Conservation (phyloP, 1,284 basidiomycete species). For the Psilocybe mexicana region DNA sequence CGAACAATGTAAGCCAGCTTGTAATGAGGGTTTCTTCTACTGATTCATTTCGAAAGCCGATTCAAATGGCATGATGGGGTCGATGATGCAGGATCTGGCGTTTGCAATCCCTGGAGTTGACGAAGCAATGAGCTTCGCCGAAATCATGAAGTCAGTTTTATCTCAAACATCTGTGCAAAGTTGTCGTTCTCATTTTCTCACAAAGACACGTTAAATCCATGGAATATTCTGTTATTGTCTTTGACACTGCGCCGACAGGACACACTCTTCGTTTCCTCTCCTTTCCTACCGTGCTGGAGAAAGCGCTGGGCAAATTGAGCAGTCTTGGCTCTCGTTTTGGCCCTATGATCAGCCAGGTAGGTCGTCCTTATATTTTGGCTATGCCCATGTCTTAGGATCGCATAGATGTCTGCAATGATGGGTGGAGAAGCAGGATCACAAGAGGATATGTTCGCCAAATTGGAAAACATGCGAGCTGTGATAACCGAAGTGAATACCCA, state of each 20-base stretch:
- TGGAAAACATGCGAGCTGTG: constrained; percentile 95
- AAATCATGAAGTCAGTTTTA: constrained; percentile 95
- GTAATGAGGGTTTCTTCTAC: not conserved
- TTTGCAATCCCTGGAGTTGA: constrained; percentile 99
- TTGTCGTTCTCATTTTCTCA: not conserved
- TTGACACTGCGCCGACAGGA: constrained; percentile 98
- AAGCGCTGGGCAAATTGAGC: constrained; percentile 94
- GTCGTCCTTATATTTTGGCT: constrained; percentile 9
- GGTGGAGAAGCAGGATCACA: constrained; percentile 84
- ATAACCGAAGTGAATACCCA: constrained; percentile 99
- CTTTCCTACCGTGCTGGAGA: constrained; percentile 97
- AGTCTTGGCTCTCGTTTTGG: constrained; percentile 91
- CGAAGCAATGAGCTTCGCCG: constrained; percentile 99
- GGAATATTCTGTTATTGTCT: constrained; percentile 99
- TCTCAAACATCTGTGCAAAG: not conserved
- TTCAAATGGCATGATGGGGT: constrained; percentile 93
- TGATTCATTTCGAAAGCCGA: constrained; percentile 51
- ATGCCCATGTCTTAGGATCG: not conserved
- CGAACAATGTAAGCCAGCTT: constrained; percentile 77
- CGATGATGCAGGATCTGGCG: constrained; percentile 99
- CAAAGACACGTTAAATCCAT: constrained; percentile 98
- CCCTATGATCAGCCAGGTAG: constrained; percentile 92
- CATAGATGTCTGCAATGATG: constrained; percentile 92
- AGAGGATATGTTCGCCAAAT: constrained; percentile 98
- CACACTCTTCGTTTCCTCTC: constrained; percentile 98